These are phyloP conservation scores for Malassezia arunalokei DNA, from an alignment of 1,284 basidiomycete species.

Conservation along the genomic window DNA sequence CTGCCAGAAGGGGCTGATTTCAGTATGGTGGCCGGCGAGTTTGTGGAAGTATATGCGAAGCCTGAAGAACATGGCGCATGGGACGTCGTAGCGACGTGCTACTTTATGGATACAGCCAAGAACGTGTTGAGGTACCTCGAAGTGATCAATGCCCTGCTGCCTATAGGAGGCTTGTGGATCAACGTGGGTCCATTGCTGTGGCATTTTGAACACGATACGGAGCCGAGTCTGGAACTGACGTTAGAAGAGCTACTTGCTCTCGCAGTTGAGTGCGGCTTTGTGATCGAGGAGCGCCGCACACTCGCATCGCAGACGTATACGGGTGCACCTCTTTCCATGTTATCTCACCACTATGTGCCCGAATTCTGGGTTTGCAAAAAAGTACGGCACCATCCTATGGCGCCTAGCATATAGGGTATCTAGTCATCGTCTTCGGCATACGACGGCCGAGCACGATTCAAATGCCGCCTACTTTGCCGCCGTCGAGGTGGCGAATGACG, in stretches of 20 bases:
- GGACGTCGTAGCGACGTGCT: conserved; percentile 85
- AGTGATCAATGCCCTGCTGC: conserved; percentile 36
- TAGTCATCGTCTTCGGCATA: background rate
- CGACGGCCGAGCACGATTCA: background rate
- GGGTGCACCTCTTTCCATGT: conserved; percentile 66
- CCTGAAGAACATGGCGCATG: conserved; percentile 61
- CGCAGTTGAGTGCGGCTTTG: conserved; percentile 66
- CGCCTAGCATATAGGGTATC: conserved; percentile 19
- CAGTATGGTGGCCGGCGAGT: conserved; percentile 45
- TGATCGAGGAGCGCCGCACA: conserved; percentile 62
- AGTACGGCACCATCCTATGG: conserved; percentile 23
- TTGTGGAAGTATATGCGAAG: conserved; percentile 36
- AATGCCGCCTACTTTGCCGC: conserved; percentile 1
- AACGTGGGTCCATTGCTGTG: conserved; percentile 71
- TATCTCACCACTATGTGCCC: conserved; percentile 73
- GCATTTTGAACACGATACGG: conserved; percentile 80
- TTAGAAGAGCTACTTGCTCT: conserved; percentile 74
- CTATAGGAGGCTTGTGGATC: conserved; percentile 37
- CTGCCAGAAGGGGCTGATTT: conserved; percentile 32
- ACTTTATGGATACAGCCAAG: conserved; percentile 81
- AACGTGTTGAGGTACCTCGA: conserved; percentile 41
- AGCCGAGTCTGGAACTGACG: conserved; percentile 66
- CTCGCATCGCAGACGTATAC: conserved; percentile 72
- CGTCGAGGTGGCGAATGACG: background rate
- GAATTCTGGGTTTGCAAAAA: conserved; percentile 46